phyloP scores from a whole-genome alignment of 352 stramenopile genomes.

The Phytophthora vignae region DNA sequence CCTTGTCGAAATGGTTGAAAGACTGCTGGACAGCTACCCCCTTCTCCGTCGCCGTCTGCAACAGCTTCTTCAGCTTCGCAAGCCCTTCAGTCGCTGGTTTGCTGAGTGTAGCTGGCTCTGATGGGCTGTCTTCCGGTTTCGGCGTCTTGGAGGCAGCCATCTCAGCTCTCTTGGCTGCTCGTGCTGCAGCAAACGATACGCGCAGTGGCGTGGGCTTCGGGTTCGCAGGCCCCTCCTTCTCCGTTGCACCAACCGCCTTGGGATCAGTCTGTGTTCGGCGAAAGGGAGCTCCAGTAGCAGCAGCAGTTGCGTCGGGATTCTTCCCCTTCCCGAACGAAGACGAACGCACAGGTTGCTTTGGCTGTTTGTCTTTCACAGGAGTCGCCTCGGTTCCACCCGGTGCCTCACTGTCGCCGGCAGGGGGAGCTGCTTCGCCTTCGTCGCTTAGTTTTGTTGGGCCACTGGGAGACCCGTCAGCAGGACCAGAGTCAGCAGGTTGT shows the following conservation, averaged over 20 bases:
- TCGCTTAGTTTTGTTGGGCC: not conserved
- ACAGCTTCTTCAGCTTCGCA: constrained; percentile 52
- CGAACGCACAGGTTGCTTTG: constrained; percentile 17
- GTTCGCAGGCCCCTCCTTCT: constrained; percentile 6
- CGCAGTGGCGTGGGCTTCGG: constrained; percentile 9
- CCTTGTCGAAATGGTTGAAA: constrained; percentile 86
- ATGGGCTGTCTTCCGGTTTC: not conserved
- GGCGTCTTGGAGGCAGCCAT: constrained; percentile 2
- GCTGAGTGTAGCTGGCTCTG: not conserved
- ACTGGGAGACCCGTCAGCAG: not conserved
- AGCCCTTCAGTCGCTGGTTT: constrained; percentile 31
- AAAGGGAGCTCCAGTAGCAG: constrained; percentile 16
- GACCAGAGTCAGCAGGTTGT: not conserved
- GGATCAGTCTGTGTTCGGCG: constrained; percentile 38
- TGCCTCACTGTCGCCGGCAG: not conserved
- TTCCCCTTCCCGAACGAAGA: constrained; percentile 35
- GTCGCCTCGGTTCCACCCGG: not conserved
- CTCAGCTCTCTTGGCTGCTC: constrained; percentile 34
- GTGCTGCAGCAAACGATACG: constrained; percentile 42
- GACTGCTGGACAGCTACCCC: constrained; percentile 58
- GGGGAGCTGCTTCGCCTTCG: not conserved
- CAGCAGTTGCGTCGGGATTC: constrained; percentile 3
- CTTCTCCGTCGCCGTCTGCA: constrained; percentile 53
- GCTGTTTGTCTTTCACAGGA: not conserved
- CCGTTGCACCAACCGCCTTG: constrained; percentile 11